phyloP scores from a whole-genome alignment of 2,329 filamentous ascomycete genomes.

The Neofusicoccum ribis region DNA sequence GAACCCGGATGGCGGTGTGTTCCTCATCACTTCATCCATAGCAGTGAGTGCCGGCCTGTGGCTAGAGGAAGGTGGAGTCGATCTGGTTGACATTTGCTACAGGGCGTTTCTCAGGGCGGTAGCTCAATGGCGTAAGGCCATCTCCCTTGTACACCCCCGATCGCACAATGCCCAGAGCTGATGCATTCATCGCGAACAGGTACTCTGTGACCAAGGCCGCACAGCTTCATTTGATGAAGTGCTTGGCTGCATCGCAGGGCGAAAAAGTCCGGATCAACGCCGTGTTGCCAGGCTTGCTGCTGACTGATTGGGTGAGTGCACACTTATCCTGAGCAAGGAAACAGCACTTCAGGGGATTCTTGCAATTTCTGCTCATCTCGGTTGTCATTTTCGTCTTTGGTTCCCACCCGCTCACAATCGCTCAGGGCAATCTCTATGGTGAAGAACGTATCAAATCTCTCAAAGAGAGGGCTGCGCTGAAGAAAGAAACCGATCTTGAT shows the following conservation, averaged over 20 bases:
- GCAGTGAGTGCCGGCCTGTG: constrained; percentile 46
- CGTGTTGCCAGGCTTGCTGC: constrained; percentile 59
- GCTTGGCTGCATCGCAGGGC: constrained; percentile 59
- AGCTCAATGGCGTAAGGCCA: constrained; percentile 56
- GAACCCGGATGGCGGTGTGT: constrained; percentile 63
- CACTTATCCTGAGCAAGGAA: neutral
- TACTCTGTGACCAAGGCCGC: constrained; percentile 71
- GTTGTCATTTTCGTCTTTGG: too few species aligned
- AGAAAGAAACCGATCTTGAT: constrained; percentile 55
- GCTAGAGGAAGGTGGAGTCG: neutral
- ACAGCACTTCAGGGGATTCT: too few species aligned
- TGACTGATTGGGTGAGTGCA: constrained; percentile 63
- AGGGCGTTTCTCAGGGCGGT: constrained; percentile 53
- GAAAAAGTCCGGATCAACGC: constrained; percentile 61
- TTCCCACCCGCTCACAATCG: too few species aligned
- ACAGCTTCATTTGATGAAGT: constrained; percentile 61
- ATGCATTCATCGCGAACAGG: neutral
- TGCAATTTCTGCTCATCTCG: too few species aligned
- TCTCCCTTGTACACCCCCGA: too few species aligned
- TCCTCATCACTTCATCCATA: constrained; percentile 64
- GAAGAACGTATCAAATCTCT: constrained; percentile 57
- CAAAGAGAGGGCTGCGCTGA: constrained; percentile 59
- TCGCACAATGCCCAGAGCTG: neutral
- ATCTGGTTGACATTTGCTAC: neutral
- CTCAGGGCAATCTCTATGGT: constrained; percentile 46